These are phyloP conservation scores for Uronychia setigera DNA, from an alignment of 73 alveolate species.

Conservation along the genomic window DNA sequence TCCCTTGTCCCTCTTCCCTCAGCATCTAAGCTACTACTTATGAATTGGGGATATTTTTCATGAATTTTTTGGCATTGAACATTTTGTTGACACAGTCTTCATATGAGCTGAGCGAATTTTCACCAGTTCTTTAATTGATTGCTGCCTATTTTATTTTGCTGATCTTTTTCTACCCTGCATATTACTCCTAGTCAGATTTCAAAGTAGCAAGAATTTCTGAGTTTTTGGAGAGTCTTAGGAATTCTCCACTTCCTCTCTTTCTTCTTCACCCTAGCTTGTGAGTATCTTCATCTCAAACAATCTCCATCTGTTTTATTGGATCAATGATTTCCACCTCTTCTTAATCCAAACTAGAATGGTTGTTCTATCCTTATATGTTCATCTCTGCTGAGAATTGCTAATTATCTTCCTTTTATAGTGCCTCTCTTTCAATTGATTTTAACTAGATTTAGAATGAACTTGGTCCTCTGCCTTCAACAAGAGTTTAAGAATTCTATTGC, in stretches of 20 bases:
- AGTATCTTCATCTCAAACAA: no score
- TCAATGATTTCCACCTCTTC: no score
- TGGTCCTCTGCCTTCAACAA: neutral
- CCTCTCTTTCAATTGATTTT: no score
- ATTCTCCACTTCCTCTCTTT: no score
- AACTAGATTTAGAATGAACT: no score
- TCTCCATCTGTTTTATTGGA: no score
- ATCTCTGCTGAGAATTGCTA: neutral
- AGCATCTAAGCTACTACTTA: neutral
- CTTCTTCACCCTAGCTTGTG: no score
- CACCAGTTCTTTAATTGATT: neutral
- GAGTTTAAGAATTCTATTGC: neutral
- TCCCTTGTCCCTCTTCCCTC: neutral
- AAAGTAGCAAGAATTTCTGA: no score
- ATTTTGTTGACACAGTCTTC: neutral
- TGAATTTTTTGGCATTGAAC: neutral
- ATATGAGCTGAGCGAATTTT: neutral
- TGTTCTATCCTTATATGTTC: neutral
- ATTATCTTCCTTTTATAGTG: neutral
- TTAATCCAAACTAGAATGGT: neutral
- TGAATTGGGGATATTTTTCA: neutral
- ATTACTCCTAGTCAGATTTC: no score
- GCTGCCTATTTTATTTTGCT: no score
- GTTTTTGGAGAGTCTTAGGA: no score
- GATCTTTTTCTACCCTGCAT: no score